Evolutionary conservation across 1,284 basidiomycete genomes (phyloP).

Genomic region (Athelia sp.): DNA sequence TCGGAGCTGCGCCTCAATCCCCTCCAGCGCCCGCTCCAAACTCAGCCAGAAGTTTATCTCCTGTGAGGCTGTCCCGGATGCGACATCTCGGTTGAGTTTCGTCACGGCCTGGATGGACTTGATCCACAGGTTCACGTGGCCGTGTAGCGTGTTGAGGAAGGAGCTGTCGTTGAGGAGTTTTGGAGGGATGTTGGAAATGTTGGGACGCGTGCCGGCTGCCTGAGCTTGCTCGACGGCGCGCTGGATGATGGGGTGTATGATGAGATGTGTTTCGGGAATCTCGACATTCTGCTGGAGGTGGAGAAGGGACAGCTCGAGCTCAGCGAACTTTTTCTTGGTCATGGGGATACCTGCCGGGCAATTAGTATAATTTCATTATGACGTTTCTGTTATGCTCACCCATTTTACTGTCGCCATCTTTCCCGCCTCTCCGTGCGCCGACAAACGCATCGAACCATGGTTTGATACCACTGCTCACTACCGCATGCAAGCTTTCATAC

Average conservation of each 20-base stretch:
- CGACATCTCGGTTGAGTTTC: conserved; percentile 89
- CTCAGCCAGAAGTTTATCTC: conserved; percentile 99
- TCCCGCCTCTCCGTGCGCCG: conserved; percentile 65
- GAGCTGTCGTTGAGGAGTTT: conserved; percentile 79
- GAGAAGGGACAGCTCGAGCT: conserved; percentile 92
- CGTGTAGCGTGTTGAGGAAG: conserved; percentile 93
- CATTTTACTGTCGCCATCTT: conserved; percentile 84
- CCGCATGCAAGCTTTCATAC: conserved; percentile 94
- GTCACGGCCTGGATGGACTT: conserved; percentile 97
- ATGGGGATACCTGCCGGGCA: conserved; percentile 78
- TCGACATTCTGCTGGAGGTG: conserved; percentile 99
- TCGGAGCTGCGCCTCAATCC: conserved; percentile 87
- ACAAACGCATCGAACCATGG: conserved; percentile 99
- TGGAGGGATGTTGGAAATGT: conserved; percentile 72
- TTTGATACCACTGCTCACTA: conserved; percentile 94
- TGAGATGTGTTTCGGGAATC: conserved; percentile 93
- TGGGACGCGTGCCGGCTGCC: conserved; percentile 53
- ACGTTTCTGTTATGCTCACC: conserved; percentile 38
- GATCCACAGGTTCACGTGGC: conserved; percentile 97
- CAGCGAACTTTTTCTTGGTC: conserved; percentile 99
- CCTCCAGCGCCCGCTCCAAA: conserved; percentile 90
- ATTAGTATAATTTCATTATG: neutral
- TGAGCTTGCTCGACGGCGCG: conserved; percentile 82
- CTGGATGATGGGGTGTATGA: conserved; percentile 88
- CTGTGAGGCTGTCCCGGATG: conserved; percentile 93